Conservation (phyloP, 805 yeast genomes). For the Lipomyces kockii region DNA sequence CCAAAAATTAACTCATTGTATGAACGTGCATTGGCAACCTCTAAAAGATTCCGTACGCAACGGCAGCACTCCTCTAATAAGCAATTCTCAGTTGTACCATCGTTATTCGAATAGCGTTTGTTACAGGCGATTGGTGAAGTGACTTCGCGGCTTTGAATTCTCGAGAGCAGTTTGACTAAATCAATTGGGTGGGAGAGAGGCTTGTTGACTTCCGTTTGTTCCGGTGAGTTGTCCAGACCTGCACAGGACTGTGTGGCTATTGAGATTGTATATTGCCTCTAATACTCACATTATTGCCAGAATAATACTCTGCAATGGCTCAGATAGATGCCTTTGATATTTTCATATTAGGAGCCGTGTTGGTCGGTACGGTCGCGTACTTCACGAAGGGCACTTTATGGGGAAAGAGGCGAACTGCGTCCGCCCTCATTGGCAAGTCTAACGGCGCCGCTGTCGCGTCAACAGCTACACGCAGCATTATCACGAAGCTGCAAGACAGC, state of each 20-base stretch:
- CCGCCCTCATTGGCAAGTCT: not conserved
- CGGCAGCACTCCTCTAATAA: not conserved
- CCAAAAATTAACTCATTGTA: too few relatives aligned
- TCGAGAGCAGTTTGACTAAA: not conserved
- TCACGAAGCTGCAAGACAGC: conserved; percentile 53
- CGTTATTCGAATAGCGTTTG: not conserved
- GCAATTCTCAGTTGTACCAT: not conserved
- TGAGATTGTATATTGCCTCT: too few relatives aligned
- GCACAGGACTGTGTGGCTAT: not conserved
- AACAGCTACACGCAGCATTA: conserved; percentile 41
- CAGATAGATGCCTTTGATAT: conserved; percentile 72
- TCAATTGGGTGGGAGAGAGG: not conserved
- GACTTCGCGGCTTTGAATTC: not conserved
- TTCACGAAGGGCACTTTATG: conserved; percentile 65
- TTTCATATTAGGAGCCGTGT: conserved; percentile 66
- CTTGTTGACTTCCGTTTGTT: too few relatives aligned
- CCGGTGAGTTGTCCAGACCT: not conserved
- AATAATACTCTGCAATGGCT: conserved; percentile 22
- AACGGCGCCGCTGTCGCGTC: conserved; percentile 18
- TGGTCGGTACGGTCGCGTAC: conserved; percentile 67
- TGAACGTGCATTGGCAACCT: not conserved
- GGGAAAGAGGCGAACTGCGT: conserved; percentile 44
- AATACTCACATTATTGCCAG: not conserved
- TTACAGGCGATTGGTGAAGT: not conserved
- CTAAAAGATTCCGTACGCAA: not conserved